phyloP scores from a whole-genome alignment of 225 moss, liverwort and hornwort genomes.

The Ulota crispa region DNA sequence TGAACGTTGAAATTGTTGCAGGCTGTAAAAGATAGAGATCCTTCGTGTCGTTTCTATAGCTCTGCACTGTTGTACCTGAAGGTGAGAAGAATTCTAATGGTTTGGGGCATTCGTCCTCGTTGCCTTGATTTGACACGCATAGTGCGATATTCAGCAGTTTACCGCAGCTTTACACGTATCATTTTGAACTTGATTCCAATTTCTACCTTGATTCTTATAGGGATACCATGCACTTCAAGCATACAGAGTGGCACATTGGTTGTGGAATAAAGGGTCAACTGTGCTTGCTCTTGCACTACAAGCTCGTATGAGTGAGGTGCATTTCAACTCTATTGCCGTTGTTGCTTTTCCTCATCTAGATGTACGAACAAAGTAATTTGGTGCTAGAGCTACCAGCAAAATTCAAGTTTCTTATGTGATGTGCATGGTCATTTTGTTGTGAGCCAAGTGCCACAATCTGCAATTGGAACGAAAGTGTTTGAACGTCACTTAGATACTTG shows the following conservation, averaged over 20 bases:
- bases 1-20: conserved; percentile 37
- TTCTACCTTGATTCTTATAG: conserved; percentile 37
- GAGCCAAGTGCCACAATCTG: conserved; percentile 1
- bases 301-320: conserved; percentile 94
- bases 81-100: conserved; percentile 34
- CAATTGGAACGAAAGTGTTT: background rate
- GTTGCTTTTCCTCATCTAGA: conserved; percentile 2
- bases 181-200: conserved; percentile 5
- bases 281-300: conserved; percentile 90
- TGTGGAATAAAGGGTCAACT: conserved; percentile 81
- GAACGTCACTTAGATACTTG: background rate
- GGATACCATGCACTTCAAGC: conserved; percentile 96
- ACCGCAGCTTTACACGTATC: background rate
- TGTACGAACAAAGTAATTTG: conserved; percentile 4
- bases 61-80: conserved; percentile 84
- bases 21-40: conserved; percentile 96
- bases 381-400: conserved; percentile 11
- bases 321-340: conserved; percentile 13
- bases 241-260: conserved; percentile 76
- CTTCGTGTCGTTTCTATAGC: conserved; percentile 85
- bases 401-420: conserved; percentile 12
- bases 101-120: background rate
- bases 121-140: background rate
- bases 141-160: conserved; percentile 7
- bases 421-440: conserved; percentile 10